Evolutionary conservation across 805 yeast species (phyloP).

Genomic region (Metschnikowia sp.): DNA sequence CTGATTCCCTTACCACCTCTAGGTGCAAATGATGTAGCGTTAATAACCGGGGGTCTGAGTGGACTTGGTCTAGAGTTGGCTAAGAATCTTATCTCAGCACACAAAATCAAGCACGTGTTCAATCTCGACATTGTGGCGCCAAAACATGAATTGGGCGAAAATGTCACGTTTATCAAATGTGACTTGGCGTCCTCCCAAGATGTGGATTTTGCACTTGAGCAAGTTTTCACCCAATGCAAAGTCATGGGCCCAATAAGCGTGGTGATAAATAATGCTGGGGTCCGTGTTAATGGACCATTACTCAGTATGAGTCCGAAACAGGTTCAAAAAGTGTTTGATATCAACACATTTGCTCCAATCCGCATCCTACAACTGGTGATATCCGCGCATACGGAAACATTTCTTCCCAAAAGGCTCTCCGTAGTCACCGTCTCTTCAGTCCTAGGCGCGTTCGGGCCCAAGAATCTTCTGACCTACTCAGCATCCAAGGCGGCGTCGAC

Average conservation of each 20-base stretch:
- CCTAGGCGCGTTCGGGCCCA: conserved; percentile 48
- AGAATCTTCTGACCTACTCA: conserved; percentile 44
- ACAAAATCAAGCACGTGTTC: conserved; percentile 20
- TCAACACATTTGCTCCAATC: conserved; percentile 33
- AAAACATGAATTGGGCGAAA: conserved; percentile 3
- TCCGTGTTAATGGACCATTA: conserved; percentile 34
- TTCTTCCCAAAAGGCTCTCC: conserved; percentile 20
- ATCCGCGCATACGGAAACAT: conserved; percentile 17
- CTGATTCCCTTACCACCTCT: neutral
- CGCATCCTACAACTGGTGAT: conserved; percentile 23
- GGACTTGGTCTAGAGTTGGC: conserved; percentile 49
- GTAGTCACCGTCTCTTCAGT: conserved; percentile 46
- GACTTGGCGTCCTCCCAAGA: conserved; percentile 20
- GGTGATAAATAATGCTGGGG: conserved; percentile 49
- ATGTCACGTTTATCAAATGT: conserved; percentile 24
- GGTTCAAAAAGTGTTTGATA: conserved; percentile 25
- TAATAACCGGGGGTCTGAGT: conserved; percentile 50
- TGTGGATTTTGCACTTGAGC: conserved; percentile 15
- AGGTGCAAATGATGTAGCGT: conserved; percentile 19
- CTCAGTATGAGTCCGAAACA: conserved; percentile 21
- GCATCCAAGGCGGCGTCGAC: conserved; percentile 47
- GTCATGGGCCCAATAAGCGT: conserved; percentile 23
- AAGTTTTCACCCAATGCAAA: conserved; percentile 8
- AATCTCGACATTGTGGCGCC: conserved; percentile 30
- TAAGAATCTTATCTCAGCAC: conserved; percentile 17